These are phyloP conservation scores for Wickerhamomyces tratensis DNA, from an alignment of 805 yeast species.

Conservation along the genomic window DNA sequence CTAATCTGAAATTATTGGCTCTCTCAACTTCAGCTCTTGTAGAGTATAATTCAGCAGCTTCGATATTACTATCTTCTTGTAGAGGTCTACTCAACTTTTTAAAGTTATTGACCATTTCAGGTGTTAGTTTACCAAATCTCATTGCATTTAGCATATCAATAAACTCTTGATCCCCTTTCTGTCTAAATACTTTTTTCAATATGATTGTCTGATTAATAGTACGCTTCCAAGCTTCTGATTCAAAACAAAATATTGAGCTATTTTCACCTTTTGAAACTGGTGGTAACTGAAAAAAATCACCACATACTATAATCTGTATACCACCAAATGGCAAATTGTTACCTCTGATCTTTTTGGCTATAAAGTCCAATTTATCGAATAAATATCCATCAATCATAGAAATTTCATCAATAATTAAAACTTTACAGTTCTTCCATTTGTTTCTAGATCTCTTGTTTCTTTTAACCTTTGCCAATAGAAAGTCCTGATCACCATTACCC, in stretches of 20 bases:
- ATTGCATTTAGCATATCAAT: slow-evolving; percentile 69
- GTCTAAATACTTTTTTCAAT: slow-evolving; percentile 62
- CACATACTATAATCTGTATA: slow-evolving; percentile 65
- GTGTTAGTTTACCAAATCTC: slow-evolving; percentile 51
- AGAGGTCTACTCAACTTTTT: slow-evolving; percentile 41
- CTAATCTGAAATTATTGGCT: slow-evolving; percentile 47
- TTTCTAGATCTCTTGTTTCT: slow-evolving; percentile 36
- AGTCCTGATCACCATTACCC: slow-evolving; percentile 42
- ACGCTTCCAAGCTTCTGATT: slow-evolving; percentile 50
- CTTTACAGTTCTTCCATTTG: slow-evolving; percentile 49
- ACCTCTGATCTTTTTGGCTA: slow-evolving; percentile 43
- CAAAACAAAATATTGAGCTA: slow-evolving; percentile 48
- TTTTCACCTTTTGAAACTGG: slow-evolving; percentile 41
- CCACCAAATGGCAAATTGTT: slow-evolving; percentile 64
- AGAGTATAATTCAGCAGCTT: slow-evolving; percentile 67
- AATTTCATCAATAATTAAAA: slow-evolving; percentile 66
- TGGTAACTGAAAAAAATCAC: slow-evolving; percentile 78
- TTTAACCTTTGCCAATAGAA: slow-evolving; percentile 41
- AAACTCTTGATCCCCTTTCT: slow-evolving; percentile 61
- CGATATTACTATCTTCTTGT: slow-evolving; percentile 43
- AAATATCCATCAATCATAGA: slow-evolving; percentile 72
- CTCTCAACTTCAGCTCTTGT: slow-evolving; percentile 63
- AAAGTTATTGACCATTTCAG: slow-evolving; percentile 39
- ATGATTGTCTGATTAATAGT: slow-evolving; percentile 49
- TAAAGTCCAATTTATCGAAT: slow-evolving; percentile 50